These are phyloP conservation scores for Hypomyces rosellus DNA, from an alignment of 2,329 filamentous ascomycete species.

Conservation along the genomic window DNA sequence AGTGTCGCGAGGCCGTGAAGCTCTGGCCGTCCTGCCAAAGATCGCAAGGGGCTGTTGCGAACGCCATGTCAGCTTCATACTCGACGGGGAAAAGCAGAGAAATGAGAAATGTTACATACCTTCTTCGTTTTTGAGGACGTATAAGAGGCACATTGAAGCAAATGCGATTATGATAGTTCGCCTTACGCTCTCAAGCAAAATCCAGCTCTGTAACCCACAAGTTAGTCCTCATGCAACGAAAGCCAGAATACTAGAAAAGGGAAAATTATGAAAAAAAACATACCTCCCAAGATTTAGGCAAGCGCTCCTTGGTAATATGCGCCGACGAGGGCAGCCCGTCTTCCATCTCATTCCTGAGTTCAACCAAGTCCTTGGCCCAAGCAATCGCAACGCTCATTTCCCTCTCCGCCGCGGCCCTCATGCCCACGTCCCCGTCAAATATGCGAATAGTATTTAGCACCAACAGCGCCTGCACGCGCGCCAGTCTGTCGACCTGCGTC, in stretches of 20 bases:
- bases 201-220: slow-evolving; percentile 26
- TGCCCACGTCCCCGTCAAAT: slow-evolving; percentile 37
- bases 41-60: slow-evolving; percentile 13
- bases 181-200: slow-evolving; percentile 36
- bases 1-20: slow-evolving; percentile 35
- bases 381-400: slow-evolving; percentile 29
- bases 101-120: slow-evolving; percentile 18
- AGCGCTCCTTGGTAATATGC: slow-evolving; percentile 22
- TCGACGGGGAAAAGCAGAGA: not conserved
- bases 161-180: slow-evolving; percentile 31
- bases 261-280: slow-evolving; percentile 6
- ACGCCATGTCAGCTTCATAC: not conserved
- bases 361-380: slow-evolving; percentile 32
- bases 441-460: slow-evolving; percentile 36
- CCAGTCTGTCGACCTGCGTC: slow-evolving; percentile 33
- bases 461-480: slow-evolving; percentile 37
- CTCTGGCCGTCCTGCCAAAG: slow-evolving; percentile 10
- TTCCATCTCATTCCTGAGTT: slow-evolving; percentile 29
- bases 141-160: slow-evolving; percentile 27
- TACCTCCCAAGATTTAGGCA: slow-evolving; percentile 39
- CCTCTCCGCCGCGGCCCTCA: slow-evolving; percentile 35
- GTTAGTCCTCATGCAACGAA: not conserved
- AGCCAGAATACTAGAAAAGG: not conserved
- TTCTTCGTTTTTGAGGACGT: slow-evolving; percentile 27
- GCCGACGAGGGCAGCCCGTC: slow-evolving; percentile 16